Conservation (phyloP, 257 asterid species). For the Eustoma russellianum region DNA sequence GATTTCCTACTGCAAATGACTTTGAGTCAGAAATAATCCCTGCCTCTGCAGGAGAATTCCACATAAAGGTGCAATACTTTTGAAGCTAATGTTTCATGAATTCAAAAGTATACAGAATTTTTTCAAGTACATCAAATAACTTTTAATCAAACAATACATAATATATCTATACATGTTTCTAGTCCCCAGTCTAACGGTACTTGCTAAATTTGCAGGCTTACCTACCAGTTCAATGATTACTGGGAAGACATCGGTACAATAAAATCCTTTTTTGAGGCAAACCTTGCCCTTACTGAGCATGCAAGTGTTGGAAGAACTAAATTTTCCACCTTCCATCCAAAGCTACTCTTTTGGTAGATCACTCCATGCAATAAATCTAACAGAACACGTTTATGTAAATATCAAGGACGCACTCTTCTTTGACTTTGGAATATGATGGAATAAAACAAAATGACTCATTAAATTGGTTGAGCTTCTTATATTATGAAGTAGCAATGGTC, state of each 20-base stretch:
- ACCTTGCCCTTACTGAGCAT: constrained; percentile 97
- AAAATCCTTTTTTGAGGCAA: constrained; percentile 89
- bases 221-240: constrained; percentile 75
- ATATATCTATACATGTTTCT: background rate
- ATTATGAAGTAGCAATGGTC: too few species aligned
- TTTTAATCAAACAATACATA: too few species aligned
- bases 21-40: constrained; percentile 97
- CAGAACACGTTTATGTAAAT: background rate
- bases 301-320: constrained; percentile 30
- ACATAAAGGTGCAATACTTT: constrained; percentile 36
- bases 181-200: background rate
- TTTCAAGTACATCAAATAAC: background rate
- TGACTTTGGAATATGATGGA: too few species aligned
- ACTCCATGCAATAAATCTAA: background rate
- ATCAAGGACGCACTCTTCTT: too few species aligned
- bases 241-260: constrained; percentile 99
- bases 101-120: too few species aligned
- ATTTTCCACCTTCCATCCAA: background rate
- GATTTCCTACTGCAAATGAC: constrained; percentile 96
- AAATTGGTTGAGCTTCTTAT: too few species aligned
- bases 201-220: constrained; percentile 52
- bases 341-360: background rate
- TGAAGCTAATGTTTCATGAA: constrained; percentile 1
- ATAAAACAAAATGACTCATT: too few species aligned
- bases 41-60: constrained; percentile 77